Evolutionary conservation across 2,329 filamentous ascomycete genomes (phyloP), one percentile per base, ranked within the genome.

Genomic region (Fusarium sp.): DNA sequence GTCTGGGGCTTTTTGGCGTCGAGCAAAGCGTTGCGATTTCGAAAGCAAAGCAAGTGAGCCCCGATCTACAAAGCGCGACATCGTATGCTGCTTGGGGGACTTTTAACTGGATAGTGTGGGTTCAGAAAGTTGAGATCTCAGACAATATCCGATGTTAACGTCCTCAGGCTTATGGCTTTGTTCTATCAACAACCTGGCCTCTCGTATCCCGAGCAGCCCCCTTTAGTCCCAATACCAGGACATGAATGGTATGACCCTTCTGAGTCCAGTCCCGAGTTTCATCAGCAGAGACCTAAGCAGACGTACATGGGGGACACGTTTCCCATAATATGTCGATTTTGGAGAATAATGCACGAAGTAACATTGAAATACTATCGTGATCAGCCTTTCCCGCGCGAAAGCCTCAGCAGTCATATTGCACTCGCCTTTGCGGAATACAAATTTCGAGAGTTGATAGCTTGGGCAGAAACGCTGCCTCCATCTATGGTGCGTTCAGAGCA

Each of bases 61-160:
- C 42, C 3, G 66, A 63, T n/a, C 31, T 60, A 27, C 62, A 57
- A 51, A 72, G 61, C 9, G 71, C 73, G 25, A 55, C 65, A 10
- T 72, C 61, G 7, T 74, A 77, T 37, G 65, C 79, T 5, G 74
- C 79, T 12, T 81, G 79, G 79, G 78, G 77, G 6, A 61, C 72
- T 7, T 83, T 83, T 52, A 83, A 82, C 60, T 84, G 80, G 80
- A 79, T 78, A 60, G 75, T 80, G 82, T 82, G 66, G 76, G 81
- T 66, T 42, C 35, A 19, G 12, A 35, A 18, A 56, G 21, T n/a
- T 64, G 10, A 27, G n/a, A 57, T 8, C 15, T 45, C n/a, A 5
- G 41, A n/a, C 10, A 12, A 18, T n/a, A 37, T 25, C 15, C 7
- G 23, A 12, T 12, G 16, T 54, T 73, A 18, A 73, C 42, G 16